phyloP scores from a whole-genome alignment of 805 yeast species.

The Suhomyces faveliae region DNA sequence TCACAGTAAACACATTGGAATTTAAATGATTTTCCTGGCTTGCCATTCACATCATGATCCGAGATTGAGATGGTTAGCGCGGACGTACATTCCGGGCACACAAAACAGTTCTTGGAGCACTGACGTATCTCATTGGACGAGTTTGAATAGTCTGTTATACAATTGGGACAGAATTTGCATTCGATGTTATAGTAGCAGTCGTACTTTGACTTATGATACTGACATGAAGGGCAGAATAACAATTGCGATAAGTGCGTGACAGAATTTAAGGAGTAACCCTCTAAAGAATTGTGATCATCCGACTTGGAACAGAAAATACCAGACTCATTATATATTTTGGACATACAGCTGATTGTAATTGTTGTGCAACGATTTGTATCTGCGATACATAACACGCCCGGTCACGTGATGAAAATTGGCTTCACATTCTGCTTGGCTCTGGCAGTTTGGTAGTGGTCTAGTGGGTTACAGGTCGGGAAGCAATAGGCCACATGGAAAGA shows the following conservation, averaged over 20 bases:
- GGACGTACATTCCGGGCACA: conserved; percentile 36
- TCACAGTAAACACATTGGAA: conserved; percentile 39
- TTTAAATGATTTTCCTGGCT: conserved; percentile 32
- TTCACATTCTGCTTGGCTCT: background rate
- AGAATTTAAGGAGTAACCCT: conserved; percentile 6
- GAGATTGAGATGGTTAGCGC: conserved; percentile 22
- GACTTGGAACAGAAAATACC: conserved; percentile 18
- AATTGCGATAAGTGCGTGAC: conserved; percentile 23
- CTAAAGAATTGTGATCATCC: conserved; percentile 7
- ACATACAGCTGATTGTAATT: conserved; percentile 13
- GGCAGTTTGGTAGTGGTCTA: background rate
- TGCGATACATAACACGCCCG: background rate
- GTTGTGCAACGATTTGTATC: background rate
- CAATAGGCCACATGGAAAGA: too few species aligned
- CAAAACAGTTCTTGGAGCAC: conserved; percentile 41
- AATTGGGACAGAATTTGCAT: conserved; percentile 37
- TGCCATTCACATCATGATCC: conserved; percentile 12
- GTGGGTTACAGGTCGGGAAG: too few species aligned
- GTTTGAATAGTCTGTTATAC: conserved; percentile 35
- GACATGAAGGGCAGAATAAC: conserved; percentile 40
- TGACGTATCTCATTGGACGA: conserved; percentile 15
- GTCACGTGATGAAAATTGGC: background rate
- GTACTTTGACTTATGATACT: conserved; percentile 23
- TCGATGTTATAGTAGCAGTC: conserved; percentile 26
- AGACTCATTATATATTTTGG: conserved; percentile 23